phyloP scores from a whole-genome alignment of 148 eudicot genomes.

The Amaranthus palmeri region DNA sequence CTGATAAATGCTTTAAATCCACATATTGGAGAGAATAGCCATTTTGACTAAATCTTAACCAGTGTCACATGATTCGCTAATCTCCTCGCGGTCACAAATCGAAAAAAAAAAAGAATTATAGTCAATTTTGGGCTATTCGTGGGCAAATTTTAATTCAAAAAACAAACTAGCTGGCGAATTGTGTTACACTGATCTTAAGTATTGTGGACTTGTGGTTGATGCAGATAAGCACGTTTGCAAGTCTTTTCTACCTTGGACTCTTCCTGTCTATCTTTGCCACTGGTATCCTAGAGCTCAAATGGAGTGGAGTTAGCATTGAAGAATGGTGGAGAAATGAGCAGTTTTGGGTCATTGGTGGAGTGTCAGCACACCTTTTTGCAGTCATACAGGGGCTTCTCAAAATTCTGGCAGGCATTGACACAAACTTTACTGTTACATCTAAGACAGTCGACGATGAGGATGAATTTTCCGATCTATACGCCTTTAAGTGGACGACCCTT shows the following conservation, averaged over 20 bases:
- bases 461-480: conserved; percentile 72
- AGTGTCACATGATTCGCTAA: too few species aligned
- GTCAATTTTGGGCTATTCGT: too few species aligned
- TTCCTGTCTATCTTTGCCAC: conserved; percentile 83
- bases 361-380: conserved; percentile 94
- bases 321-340: conserved; percentile 99
- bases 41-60: conserved; percentile 7
- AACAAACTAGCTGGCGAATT: too few species aligned
- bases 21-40: not conserved
- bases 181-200: too few species aligned
- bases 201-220: conserved; percentile 16
- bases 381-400: conserved; percentile 91
- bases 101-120: too few species aligned
- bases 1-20: not conserved
- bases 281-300: conserved; percentile 92
- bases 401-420: conserved; percentile 86
- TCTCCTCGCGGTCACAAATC: too few species aligned
- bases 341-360: conserved; percentile 96
- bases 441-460: conserved; percentile 82
- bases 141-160: too few species aligned
- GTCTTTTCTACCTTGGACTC: conserved; percentile 91
- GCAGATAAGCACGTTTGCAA: conserved; percentile 94
- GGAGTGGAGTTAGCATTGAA: conserved; percentile 99
- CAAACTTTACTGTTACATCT: conserved; percentile 92
- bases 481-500: conserved; percentile 97